These are phyloP conservation scores for Decorospora gaudefroyi DNA, from an alignment of 2,329 filamentous ascomycete species.

Conservation along the genomic window DNA sequence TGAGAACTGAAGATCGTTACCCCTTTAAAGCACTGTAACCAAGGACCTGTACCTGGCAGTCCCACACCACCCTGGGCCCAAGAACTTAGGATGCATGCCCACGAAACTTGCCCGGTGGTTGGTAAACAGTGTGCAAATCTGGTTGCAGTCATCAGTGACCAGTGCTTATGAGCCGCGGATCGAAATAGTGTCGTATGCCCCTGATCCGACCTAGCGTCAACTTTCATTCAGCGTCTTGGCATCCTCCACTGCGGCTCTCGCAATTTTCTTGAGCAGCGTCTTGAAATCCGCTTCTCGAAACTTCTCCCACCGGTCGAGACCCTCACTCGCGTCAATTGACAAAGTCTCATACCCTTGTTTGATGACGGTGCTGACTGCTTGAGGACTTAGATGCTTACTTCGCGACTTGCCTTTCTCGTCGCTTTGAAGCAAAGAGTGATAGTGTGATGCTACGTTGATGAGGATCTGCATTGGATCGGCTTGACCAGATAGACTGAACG, in stretches of 20 bases:
- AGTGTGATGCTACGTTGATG: conserved; percentile 81
- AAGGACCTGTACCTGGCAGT: not conserved
- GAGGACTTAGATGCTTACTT: conserved; percentile 74
- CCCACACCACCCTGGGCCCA: conserved; percentile 1
- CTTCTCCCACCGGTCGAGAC: conserved; percentile 80
- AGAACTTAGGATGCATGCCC: not conserved
- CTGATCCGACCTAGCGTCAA: conserved; percentile 2
- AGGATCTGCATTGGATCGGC: conserved; percentile 75
- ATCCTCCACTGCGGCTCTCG: conserved; percentile 76
- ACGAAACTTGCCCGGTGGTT: not conserved
- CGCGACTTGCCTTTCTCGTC: conserved; percentile 55
- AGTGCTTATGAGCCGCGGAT: not conserved
- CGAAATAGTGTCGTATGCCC: not conserved
- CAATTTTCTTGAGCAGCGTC: conserved; percentile 82
- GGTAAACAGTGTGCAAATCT: not conserved
- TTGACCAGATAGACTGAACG: conserved; percentile 60
- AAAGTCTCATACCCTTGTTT: conserved; percentile 96
- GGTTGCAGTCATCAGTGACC: not conserved
- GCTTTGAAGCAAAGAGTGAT: conserved; percentile 76
- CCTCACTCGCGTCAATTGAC: conserved; percentile 86
- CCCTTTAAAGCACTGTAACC: not conserved
- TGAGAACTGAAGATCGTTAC: too few species aligned
- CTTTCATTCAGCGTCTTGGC: conserved; percentile 56
- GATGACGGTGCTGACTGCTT: conserved; percentile 87
- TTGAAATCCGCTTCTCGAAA: conserved; percentile 88